Evolutionary conservation across 139 green algal species (phyloP), one percentile per base, ranked within the genome.

Genomic region (Eudorina sp.): DNA sequence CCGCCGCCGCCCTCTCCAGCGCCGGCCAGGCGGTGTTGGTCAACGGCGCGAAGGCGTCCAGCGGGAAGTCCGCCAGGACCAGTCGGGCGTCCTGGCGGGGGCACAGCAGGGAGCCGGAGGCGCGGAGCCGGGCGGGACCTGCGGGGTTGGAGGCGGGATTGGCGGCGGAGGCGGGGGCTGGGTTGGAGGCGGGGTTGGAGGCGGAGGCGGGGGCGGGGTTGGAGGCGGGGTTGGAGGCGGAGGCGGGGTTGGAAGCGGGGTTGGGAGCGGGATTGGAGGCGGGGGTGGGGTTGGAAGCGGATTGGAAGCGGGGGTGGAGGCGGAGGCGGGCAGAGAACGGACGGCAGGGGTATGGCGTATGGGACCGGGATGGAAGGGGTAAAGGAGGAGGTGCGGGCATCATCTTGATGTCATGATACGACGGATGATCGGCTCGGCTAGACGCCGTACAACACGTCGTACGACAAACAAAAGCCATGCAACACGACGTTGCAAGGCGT

Each of bases 21-120:
- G 92, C 95, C 4, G 95, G 95, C 31, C 94, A 74, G 45, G 97
- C 83, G 31, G 92, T 90, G 27, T 88, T 85, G 77, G 97, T 96
- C 16, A 98, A 74, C 18, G 95, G 95, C 51, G 92, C 89, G 69
- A 98, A 91, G 69, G 94, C 83, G 25, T 92, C 91, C 46, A 96
- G 91, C 4, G 97, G 97, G 79, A 98, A 98, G 90, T 98, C 95
- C 25, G 88, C 94, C 29, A 98, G 84, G 41, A 93, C 29, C 51
- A 98, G 77, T 14, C 89, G 89, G 1, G 97, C 96, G 76, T 99
- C 92, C 92, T 99, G 96, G 31, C 88, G 76, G 5, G 92, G 84
- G 14, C 94, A 94, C 83, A 98, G 91, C 89, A 99, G 91, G 31
- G 85, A 88, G 40, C 94, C 96, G 19, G 79, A 80, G n/a, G 94